phyloP scores from a whole-genome alignment of 2,329 filamentous ascomycete species.

The Aplosporella prunicola region DNA sequence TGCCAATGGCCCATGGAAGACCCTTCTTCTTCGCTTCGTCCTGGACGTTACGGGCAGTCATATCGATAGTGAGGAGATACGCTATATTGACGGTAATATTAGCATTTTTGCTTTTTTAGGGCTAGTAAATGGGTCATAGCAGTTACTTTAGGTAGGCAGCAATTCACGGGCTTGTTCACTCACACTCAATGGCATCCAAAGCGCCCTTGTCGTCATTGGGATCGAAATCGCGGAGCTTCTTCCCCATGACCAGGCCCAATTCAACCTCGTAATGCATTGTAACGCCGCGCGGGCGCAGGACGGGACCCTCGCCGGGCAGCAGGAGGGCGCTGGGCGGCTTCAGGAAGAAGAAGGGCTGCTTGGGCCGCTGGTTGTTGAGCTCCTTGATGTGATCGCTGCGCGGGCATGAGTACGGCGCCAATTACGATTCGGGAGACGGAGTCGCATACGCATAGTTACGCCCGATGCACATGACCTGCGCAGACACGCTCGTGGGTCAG shows the following conservation, averaged over 20 bases:
- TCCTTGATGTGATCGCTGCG: conserved; percentile 83
- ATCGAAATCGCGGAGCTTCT: conserved; percentile 65
- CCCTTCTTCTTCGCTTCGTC: conserved; percentile 96
- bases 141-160: not conserved
- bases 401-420: not conserved
- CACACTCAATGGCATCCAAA: conserved; percentile 71
- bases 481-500: too few species aligned
- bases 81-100: conserved; percentile 36
- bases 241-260: conserved; percentile 80
- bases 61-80: conserved; percentile 88
- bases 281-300: conserved; percentile 73
- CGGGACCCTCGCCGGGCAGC: conserved; percentile 64
- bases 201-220: conserved; percentile 66
- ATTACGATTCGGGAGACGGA: conserved; percentile 6
- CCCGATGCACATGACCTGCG: conserved; percentile 79
- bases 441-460: conserved; percentile 81
- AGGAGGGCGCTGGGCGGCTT: conserved; percentile 87
- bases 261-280: conserved; percentile 93
- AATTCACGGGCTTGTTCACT: not conserved
- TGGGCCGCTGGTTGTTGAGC: conserved; percentile 76
- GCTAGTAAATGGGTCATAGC: not conserved
- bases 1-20: conserved; percentile 90
- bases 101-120: conserved; percentile 2
- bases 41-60: conserved; percentile 93
- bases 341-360: conserved; percentile 98